Base-by-base conservation (phyloP, 495 filamentous ascomycete species). In the Annulohypoxylon bovei region DNA sequence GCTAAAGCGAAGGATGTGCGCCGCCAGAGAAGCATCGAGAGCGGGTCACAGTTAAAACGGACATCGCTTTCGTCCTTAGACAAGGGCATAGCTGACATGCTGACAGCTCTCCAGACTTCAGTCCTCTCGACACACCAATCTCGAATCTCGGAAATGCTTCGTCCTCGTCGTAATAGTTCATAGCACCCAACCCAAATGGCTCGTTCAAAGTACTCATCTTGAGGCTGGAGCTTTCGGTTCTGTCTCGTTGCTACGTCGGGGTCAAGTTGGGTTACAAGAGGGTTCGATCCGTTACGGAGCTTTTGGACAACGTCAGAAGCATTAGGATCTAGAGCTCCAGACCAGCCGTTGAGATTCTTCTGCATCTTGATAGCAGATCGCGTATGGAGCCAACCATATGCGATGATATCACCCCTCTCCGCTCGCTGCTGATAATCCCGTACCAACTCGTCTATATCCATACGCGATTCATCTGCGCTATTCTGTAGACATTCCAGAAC, bases 301-400 rank as follows among this genome's bases (percentile, higher is more conserved):
- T 85, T 83, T 59, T 84, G 82, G 37, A 86, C 81, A 25, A 89
- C 83, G 47, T 82, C 84, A 37, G 86, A 80, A 46, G 81, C 79
- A 62, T 85, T 82, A 6, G 87, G 89, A 56, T 91, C 90, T 54
- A 91, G 81, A 30, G 85, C 83, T 54, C 88, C 88, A 39, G 89
- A 87, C 85, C 87, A 88, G 35, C 76, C 79, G 83, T 78, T 86
- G 77, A 95, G 73, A 53, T 92, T 90, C 80, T 98, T 99, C 77
- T 93, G 89, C 35, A 89, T 86, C 81, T 99, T 99, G 77, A 99
- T 91, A 16, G 90, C 89, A 72, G 91, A 89, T 67, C 93, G 92
- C 1, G 96, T 97, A 75, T 96, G 91, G 23, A 98, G 85, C 94
- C 94, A 97, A 25, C 95, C 94, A 75, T 92, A 88, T 9, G 91